Percentiles rank a stretch among this genome's conserved stretches.
phyloP scores from a whole-genome alignment of 2,329 filamentous ascomycete genomes.

The Botrytis elliptica region DNA sequence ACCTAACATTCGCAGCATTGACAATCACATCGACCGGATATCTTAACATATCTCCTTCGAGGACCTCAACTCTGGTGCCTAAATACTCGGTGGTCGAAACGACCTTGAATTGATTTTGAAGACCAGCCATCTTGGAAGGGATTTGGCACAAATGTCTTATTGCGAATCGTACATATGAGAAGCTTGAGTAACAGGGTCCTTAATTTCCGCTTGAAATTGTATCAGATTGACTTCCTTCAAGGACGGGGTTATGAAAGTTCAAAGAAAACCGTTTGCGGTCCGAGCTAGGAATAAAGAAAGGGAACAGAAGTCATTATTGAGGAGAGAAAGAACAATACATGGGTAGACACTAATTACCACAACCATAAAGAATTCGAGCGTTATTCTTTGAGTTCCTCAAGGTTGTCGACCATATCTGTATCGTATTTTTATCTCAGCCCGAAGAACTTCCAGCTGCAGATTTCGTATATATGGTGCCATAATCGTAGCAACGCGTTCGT shows the following conservation, averaged over 20 bases:
- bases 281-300: neutral
- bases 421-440: neutral
- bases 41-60: neutral
- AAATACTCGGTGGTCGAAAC: neutral
- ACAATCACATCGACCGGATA: constrained; percentile 15
- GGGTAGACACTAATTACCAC: neutral
- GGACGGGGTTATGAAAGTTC: neutral
- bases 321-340: neutral
- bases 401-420: neutral
- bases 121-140: constrained; percentile 1
- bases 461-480: neutral
- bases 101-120: neutral
- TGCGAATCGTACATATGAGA: neutral
- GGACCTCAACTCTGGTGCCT: constrained; percentile 5
- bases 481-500: neutral
- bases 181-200: neutral
- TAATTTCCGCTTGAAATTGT: neutral
- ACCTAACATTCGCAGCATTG: neutral
- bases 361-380: neutral
- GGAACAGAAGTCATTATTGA: neutral
- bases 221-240: neutral
- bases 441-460: neutral
- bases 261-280: constrained; percentile 13
- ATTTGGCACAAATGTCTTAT: neutral
- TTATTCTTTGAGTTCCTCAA: neutral